Conservation (phyloP, 2,329 filamentous ascomycete genomes). For the Aureobasidium leucospermi region DNA sequence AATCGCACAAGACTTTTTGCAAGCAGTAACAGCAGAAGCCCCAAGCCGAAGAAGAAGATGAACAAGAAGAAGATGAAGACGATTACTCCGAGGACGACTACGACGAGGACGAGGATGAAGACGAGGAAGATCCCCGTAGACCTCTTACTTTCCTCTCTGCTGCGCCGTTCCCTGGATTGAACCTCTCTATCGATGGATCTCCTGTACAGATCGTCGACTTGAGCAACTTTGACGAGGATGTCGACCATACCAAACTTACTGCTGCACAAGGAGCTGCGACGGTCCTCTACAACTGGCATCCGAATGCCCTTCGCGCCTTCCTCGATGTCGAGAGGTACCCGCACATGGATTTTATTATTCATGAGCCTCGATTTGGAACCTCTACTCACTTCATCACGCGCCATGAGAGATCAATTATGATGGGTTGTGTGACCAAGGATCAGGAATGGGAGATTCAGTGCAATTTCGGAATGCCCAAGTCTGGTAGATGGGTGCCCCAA, state of each 20-base stretch:
- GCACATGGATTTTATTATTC: neutral
- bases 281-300: neutral
- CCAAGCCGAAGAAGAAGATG: neutral
- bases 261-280: neutral
- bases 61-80: neutral
- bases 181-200: neutral
- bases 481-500: no score
- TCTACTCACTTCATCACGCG: neutral
- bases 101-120: neutral
- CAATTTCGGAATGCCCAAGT: neutral
- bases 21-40: neutral
- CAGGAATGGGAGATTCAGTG: neutral
- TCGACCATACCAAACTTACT: neutral
- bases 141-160: neutral
- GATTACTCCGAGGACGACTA: no score
- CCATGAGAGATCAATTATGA: neutral
- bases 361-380: neutral
- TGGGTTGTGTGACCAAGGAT: neutral
- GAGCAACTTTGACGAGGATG: neutral
- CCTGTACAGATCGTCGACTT: neutral
- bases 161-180: neutral
- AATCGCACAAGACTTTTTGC: neutral
- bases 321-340: neutral
- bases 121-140: neutral
- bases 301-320: neutral